Base-by-base conservation (phyloP, 306 rosid genomes). In the Sindora glabra region DNA sequence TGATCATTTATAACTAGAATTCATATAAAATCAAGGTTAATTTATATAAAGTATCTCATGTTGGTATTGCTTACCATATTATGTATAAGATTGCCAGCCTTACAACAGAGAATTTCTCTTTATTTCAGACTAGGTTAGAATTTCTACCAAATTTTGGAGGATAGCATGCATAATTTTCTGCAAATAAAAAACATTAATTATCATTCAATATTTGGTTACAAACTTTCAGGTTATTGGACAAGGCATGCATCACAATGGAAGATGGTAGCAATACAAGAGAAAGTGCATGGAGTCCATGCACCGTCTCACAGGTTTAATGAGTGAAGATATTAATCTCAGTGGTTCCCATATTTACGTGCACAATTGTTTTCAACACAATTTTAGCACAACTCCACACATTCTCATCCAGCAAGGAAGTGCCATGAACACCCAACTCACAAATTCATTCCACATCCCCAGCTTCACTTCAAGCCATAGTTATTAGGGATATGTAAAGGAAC, bases 371-470 rank as follows among this genome's bases (percentile, higher is more conserved):
- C 94, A 89, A 94, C 86, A 86, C 99, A 13, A 89, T 94, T 50
- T 73, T 94, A 38, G 99, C 99, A 64, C 99, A 94, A 10, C 97
- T 94, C 54, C 99, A 94, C 47, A 94, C 99, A 12, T 94, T 94
- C 80, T 89, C 99, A 9, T 94, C 59, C 95, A 89, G 62, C 99
- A 94, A 80, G 99, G 99, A 15, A 76, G 80, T 22, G 48, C 82
- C 21, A 94, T 94, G 99, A 75, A 94, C 76, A 83, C 90, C 3
- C 79, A 59, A 18, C 72, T 94, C 34, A 79, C 83, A 5, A 62
- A 77, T 49, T 81, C 90, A 37, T 89, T 94, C 64, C 70, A 33
- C 0, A 79, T 97, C 99, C 5, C 95, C 99, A 0, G 99, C 99
- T 5, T 89, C 99, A 1, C n/a, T n/a, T n/a, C n/a, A n/a, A n/a